Evolutionary conservation across 2,329 filamentous ascomycete genomes (phyloP).

Genomic region (Aspergillus ustus): DNA sequence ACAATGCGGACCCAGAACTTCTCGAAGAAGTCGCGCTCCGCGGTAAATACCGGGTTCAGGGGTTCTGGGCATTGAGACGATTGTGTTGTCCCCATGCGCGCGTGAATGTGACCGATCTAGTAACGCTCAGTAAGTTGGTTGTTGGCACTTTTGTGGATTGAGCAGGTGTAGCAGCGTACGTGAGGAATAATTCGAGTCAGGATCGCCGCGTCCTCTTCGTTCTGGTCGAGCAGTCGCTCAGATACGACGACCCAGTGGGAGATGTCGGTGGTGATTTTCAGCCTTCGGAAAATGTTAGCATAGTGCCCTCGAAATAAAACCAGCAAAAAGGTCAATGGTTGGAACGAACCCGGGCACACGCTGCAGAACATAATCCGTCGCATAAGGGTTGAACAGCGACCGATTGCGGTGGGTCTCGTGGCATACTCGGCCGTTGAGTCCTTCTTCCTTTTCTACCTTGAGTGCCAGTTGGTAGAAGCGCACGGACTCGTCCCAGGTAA

Average conservation of each 20-base stretch:
- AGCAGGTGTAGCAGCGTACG: conserved; percentile 15
- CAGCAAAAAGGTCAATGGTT: too few relatives aligned
- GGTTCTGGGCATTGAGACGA: conserved; percentile 45
- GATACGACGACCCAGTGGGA: conserved; percentile 30
- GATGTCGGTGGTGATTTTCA: conserved; percentile 30
- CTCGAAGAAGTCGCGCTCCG: conserved; percentile 40
- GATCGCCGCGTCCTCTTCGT: conserved; percentile 25
- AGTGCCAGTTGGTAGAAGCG: conserved; percentile 39
- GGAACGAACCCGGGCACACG: conserved; percentile 35
- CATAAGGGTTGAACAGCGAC: conserved; percentile 39
- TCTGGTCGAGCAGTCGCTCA: conserved; percentile 27
- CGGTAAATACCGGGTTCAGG: conserved; percentile 32
- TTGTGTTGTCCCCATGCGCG: conserved; percentile 43
- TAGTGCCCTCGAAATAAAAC: too few relatives aligned
- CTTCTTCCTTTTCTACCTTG: conserved; percentile 36
- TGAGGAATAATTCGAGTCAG: conserved; percentile 34
- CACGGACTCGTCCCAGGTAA: conserved; percentile 38
- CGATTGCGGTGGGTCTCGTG: conserved; percentile 43
- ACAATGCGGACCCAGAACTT: conserved; percentile 27
- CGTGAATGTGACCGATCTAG: conserved; percentile 42
- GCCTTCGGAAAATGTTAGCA: conserved; percentile 8
- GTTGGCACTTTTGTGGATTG: neutral
- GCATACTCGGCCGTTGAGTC: conserved; percentile 33
- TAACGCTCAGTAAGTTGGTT: neutral
- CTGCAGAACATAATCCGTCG: conserved; percentile 32